Percentiles rank a stretch among this genome's conserved stretches.
Evolutionary conservation across 2,329 filamentous ascomycete species (phyloP).

Genomic region (Pseudocercospora fuligena): DNA sequence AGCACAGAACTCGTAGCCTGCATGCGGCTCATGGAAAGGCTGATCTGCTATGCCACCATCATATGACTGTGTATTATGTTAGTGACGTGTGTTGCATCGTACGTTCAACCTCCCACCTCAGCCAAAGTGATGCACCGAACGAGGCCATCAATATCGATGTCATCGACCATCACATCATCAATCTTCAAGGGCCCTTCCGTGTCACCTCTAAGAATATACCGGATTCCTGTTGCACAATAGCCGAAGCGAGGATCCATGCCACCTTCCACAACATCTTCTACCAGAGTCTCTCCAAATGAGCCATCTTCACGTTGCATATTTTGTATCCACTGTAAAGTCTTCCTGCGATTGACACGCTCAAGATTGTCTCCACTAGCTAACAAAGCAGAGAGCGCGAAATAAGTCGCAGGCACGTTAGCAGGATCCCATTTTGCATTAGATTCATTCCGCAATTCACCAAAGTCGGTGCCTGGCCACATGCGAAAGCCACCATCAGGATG

Average conservation of each 20-base stretch:
- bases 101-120: slow-evolving; percentile 42
- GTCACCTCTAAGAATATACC: slow-evolving; percentile 72
- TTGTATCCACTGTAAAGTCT: slow-evolving; percentile 75
- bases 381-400: slow-evolving; percentile 81
- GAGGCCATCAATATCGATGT: slow-evolving; percentile 75
- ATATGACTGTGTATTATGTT: slow-evolving; percentile 66
- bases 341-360: slow-evolving; percentile 66
- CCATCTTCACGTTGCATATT: slow-evolving; percentile 80
- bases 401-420: slow-evolving; percentile 86
- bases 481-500: slow-evolving; percentile 87
- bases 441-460: slow-evolving; percentile 54
- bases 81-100: slow-evolving; percentile 7
- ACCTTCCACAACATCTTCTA: slow-evolving; percentile 67
- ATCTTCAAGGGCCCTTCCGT: slow-evolving; percentile 58
- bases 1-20: slow-evolving; percentile 90
- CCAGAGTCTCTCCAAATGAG: slow-evolving; percentile 85
- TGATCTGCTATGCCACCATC: slow-evolving; percentile 84
- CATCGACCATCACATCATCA: slow-evolving; percentile 62
- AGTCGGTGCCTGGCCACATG: slow-evolving; percentile 74
- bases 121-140: slow-evolving; percentile 72
- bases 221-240: slow-evolving; percentile 78
- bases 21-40: slow-evolving; percentile 80
- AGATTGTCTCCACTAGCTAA: slow-evolving; percentile 67
- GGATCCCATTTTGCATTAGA: slow-evolving; percentile 68
- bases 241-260: slow-evolving; percentile 86